These are phyloP conservation scores for Asterella californica DNA, from an alignment of 225 moss, liverwort and hornwort genomes.

Conservation along the genomic window DNA sequence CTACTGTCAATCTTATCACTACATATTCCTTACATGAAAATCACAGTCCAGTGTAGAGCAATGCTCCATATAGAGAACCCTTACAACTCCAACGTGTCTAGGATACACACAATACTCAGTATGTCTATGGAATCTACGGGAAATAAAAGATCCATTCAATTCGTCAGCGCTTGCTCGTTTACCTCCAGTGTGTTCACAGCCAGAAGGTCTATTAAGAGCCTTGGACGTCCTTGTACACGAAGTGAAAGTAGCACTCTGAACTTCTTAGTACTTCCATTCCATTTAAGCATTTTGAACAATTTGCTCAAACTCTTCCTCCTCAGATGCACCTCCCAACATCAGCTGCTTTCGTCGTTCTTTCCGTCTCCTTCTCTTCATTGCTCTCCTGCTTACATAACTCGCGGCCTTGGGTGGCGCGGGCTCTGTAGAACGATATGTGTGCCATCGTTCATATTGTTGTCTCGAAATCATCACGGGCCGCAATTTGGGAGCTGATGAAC, in stretches of 20 bases:
- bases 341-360: constrained; percentile 49
- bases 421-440: constrained; percentile 70
- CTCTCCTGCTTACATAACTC: constrained; percentile 77
- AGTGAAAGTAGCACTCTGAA: background rate
- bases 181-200: background rate
- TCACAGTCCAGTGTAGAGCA: background rate
- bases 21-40: background rate
- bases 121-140: background rate
- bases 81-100: background rate
- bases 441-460: constrained; percentile 85
- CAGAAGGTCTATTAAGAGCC: background rate
- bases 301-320: background rate
- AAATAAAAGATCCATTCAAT: background rate
- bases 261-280: background rate
- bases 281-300: background rate
- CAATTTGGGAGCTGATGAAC: constrained; percentile 61
- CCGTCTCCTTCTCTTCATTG: constrained; percentile 68
- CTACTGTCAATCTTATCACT: background rate
- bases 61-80: background rate
- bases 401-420: constrained; percentile 56
- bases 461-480: constrained; percentile 53
- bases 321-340: background rate
- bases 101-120: background rate
- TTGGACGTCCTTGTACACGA: background rate
- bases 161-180: background rate